Evolutionary conservation across 73 alveolate species (phyloP), one percentile per base, ranked within the genome.

Genomic region (Breviolum minutum): DNA sequence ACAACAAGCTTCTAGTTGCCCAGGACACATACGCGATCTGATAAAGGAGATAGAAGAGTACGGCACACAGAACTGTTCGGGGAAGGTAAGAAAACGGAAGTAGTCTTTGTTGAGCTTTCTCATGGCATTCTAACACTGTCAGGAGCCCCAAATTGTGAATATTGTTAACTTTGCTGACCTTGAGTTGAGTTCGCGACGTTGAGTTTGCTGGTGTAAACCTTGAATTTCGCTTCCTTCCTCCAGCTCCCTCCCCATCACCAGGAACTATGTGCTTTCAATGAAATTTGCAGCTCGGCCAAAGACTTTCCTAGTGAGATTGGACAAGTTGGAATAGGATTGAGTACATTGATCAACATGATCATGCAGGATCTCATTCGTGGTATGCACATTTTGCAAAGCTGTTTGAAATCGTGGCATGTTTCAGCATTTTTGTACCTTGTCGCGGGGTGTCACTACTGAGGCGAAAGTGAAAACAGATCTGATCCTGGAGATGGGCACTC

Each of bases 401-500:
- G 77, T 22, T 68, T 68, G 77, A 68, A 17, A 22, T 17, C 24
- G 1, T 68, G 77, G 77, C 8, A 14, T 17, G 77, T 68, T 22
- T 22, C 6, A 22, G 1, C n/a, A 14, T 68, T 22, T 14, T 68
- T 68, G 77, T 6, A 22, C 24, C n/a, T 14, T 68, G 77, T 17
- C 4, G 77, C 54, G 54, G 54, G 54, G 54, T 40, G 54, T 40
- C 54, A 40, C 54, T 9, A 11, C 89, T 48, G 26, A 91, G 97
- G 97, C 98, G 32, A 92, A 92, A 81, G 98, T 92, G 68, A 92
- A 92, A 90, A 92, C 27, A 54, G 98, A 92, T 68, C 83, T 92
- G 12, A 92, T 92, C 69, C 79, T 92, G 27, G 98, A 92, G 91
- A 92, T 92, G 98, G 98, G 98, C 26, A 92, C 98, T 74, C 98